A percentile compares a stretch with the other conserved stretches of the same genome.
phyloP scores from a whole-genome alignment of 2,329 filamentous ascomycete genomes.

The Epichloe sp. region DNA sequence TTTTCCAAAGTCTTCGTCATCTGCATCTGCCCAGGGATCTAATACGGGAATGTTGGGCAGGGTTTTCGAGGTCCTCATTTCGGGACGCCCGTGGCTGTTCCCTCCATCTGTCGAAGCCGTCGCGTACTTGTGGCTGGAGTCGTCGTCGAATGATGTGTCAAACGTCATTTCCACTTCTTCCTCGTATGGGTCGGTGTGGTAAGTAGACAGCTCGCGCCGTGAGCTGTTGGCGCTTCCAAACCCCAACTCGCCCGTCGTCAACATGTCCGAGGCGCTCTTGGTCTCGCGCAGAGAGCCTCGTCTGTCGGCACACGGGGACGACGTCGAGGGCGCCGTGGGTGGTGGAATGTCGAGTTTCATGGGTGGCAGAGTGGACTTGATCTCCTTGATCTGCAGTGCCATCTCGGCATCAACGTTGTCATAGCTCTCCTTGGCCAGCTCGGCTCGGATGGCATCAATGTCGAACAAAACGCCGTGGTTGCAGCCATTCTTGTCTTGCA shows the following conservation, averaged over 20 bases:
- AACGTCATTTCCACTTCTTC: conserved; percentile 58
- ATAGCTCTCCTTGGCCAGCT: conserved; percentile 54
- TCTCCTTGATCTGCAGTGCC: conserved; percentile 56
- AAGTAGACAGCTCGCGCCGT: conserved; percentile 11
- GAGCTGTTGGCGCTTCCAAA: conserved; percentile 1
- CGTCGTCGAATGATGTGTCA: conserved; percentile 45
- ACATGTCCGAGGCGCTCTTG: conserved; percentile 29
- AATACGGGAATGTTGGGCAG: conserved; percentile 35
- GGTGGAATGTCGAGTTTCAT: conserved; percentile 60
- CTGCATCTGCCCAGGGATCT: conserved; percentile 60
- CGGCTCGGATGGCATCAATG: conserved; percentile 81
- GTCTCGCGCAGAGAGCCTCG: conserved; percentile 26
- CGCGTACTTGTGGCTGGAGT: conserved; percentile 4
- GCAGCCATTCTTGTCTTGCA: conserved; percentile 30
- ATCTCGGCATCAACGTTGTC: conserved; percentile 36
- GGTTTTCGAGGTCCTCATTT: conserved; percentile 29
- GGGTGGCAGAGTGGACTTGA: conserved; percentile 77
- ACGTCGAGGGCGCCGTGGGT: conserved; percentile 17
- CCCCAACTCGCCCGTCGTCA: conserved; percentile 10
- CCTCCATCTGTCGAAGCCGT: conserved; percentile 15
- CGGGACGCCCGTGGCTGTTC: conserved; percentile 17
- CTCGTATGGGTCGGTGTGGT: conserved; percentile 21
- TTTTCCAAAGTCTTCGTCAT: conserved; percentile 55
- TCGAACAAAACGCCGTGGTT: conserved; percentile 73
- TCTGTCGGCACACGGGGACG: conserved; percentile 11